Evolutionary conservation across 352 stramenopile genomes (phyloP).

Genomic region (Phytophthora meadii): DNA sequence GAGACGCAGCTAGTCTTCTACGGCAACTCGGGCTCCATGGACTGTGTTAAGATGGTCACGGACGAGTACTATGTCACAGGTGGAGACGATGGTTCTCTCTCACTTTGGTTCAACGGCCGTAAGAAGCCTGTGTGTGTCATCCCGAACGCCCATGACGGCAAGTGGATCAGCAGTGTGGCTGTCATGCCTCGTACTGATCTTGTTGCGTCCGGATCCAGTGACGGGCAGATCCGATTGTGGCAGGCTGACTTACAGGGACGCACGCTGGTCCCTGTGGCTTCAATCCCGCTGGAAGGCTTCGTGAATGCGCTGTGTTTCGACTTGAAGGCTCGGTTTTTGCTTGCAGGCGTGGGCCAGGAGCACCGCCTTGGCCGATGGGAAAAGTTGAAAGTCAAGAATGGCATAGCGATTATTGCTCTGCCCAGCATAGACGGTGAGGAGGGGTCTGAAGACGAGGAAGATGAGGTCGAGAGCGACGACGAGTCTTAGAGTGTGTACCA

Average conservation of each 20-base stretch:
- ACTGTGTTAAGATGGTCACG: constrained; percentile 92
- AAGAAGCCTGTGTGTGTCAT: constrained; percentile 93
- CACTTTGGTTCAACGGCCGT: constrained; percentile 93
- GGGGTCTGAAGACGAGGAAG: constrained; percentile 41
- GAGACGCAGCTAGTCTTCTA: constrained; percentile 96
- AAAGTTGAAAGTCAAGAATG: constrained; percentile 90
- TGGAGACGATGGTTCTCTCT: constrained; percentile 90
- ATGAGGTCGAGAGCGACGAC: constrained; percentile 38
- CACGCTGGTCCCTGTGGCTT: constrained; percentile 67
- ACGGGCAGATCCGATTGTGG: constrained; percentile 94
- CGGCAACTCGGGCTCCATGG: constrained; percentile 90
- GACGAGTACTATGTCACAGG: constrained; percentile 94
- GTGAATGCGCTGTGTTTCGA: constrained; percentile 83
- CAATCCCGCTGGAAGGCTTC: constrained; percentile 77
- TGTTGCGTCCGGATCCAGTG: constrained; percentile 89
- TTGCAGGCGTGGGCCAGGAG: constrained; percentile 92
- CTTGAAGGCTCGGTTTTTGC: constrained; percentile 85
- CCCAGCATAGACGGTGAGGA: constrained; percentile 59
- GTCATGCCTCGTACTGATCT: constrained; percentile 92
- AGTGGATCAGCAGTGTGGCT: constrained; percentile 92
- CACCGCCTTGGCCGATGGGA: constrained; percentile 94
- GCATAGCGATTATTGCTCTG: constrained; percentile 89
- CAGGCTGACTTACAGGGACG: constrained; percentile 79
- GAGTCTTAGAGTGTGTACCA: constrained; percentile 33
- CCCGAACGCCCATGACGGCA: constrained; percentile 86